Evolutionary conservation across 2,329 filamentous ascomycete species (phyloP).

Genomic region (Cercospora sesami): DNA sequence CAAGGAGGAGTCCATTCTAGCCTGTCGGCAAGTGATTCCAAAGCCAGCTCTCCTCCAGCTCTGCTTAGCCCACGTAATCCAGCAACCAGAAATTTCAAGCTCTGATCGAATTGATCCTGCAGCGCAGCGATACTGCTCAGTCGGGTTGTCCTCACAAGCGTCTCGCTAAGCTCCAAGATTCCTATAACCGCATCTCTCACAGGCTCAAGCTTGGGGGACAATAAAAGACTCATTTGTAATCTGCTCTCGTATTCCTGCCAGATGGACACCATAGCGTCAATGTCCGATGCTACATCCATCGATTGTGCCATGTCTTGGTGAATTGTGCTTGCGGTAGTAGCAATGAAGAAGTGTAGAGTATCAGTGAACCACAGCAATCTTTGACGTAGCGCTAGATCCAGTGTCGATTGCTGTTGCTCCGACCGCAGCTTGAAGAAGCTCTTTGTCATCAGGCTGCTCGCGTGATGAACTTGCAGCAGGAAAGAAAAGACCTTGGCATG

Average conservation of each 20-base stretch:
- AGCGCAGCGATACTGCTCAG: slow-evolving; percentile 59
- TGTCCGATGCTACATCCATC: slow-evolving; percentile 64
- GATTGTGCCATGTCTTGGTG: slow-evolving; percentile 57
- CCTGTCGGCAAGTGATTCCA: slow-evolving; percentile 81
- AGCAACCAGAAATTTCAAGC: slow-evolving; percentile 68
- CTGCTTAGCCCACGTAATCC: slow-evolving; percentile 74
- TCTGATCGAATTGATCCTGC: slow-evolving; percentile 61
- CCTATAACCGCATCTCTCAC: slow-evolving; percentile 73
- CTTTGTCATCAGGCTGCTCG: slow-evolving; percentile 65
- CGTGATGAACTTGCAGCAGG: slow-evolving; percentile 73
- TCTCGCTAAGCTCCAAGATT: slow-evolving; percentile 71
- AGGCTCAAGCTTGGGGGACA: slow-evolving; percentile 66
- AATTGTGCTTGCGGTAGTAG: slow-evolving; percentile 65
- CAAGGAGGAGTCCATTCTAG: slow-evolving; percentile 54
- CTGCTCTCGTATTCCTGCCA: slow-evolving; percentile 65
- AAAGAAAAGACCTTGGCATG: slow-evolving; percentile 76
- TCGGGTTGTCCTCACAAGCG: slow-evolving; percentile 5
- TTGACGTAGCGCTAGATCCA: slow-evolving; percentile 60
- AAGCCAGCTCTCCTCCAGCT: slow-evolving; percentile 68
- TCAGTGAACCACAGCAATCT: slow-evolving; percentile 72
- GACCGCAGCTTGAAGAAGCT: slow-evolving; percentile 40
- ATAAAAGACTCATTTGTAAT: slow-evolving; percentile 67
- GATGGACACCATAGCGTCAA: slow-evolving; percentile 75
- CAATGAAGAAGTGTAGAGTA: slow-evolving; percentile 72
- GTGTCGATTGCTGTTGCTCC: slow-evolving; percentile 18